Evolutionary conservation across 2,329 filamentous ascomycete species (phyloP).

Genomic region (Monosporascus sp.): DNA sequence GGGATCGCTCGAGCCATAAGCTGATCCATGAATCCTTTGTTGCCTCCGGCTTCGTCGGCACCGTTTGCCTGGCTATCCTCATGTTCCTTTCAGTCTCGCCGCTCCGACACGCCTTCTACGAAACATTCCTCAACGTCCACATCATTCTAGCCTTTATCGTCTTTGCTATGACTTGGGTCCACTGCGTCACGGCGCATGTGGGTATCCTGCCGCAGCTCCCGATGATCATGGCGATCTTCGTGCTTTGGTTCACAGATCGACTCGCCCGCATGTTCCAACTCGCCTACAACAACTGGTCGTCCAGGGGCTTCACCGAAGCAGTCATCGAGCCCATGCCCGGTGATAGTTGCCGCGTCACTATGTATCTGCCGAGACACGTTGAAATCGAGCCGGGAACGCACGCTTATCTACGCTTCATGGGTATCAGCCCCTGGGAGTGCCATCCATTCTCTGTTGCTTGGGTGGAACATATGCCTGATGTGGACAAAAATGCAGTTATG

Average conservation of each 20-base stretch:
- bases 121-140: slow-evolving; percentile 87
- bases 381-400: slow-evolving; percentile 66
- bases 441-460: slow-evolving; percentile 78
- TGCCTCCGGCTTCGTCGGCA: slow-evolving; percentile 57
- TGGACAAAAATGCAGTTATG: slow-evolving; percentile 31
- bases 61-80: slow-evolving; percentile 58
- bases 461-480: slow-evolving; percentile 51
- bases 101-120: slow-evolving; percentile 90
- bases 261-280: slow-evolving; percentile 57
- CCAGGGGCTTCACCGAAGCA: slow-evolving; percentile 56
- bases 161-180: slow-evolving; percentile 71
- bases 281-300: slow-evolving; percentile 61
- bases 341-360: slow-evolving; percentile 64
- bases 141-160: slow-evolving; percentile 66
- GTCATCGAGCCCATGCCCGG: slow-evolving; percentile 63
- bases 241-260: slow-evolving; percentile 74
- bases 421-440: slow-evolving; percentile 63
- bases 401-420: slow-evolving; percentile 66
- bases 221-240: slow-evolving; percentile 68
- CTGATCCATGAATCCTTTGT: slow-evolving; percentile 60
- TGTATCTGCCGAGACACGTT: slow-evolving; percentile 63
- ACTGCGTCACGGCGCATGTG: slow-evolving; percentile 63
- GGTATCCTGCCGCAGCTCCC: slow-evolving; percentile 66
- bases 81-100: slow-evolving; percentile 69
- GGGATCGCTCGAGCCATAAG: slow-evolving; percentile 48